Percentiles rank a stretch among this genome's conserved stretches.
Conservation (phyloP, 2,329 filamentous ascomycete species). For the Orbilia brochopaga region DNA sequence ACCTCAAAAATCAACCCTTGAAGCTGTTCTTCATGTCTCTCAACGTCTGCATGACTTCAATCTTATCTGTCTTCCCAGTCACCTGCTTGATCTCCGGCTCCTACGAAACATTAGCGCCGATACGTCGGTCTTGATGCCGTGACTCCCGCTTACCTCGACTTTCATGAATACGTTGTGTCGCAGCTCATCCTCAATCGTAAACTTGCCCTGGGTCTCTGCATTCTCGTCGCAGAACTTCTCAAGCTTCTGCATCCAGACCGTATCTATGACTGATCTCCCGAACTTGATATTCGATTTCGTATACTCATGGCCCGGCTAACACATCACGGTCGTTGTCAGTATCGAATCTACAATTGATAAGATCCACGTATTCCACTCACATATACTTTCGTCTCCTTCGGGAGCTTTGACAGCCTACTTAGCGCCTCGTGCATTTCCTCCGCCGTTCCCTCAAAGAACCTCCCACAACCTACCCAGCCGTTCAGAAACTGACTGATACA, state of each 20-base stretch:
- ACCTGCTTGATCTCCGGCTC: conserved; percentile 83
- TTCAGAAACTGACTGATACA: too few species aligned
- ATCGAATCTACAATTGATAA: neutral
- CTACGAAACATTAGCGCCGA: conserved; percentile 59
- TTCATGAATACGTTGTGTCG: conserved; percentile 97
- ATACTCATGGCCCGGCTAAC: conserved; percentile 77
- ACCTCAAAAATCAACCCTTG: conserved; percentile 14
- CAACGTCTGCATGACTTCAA: conserved; percentile 83
- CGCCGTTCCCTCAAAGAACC: conserved; percentile 91
- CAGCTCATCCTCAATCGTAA: conserved; percentile 97
- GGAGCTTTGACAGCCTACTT: conserved; percentile 80
- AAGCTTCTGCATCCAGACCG: conserved; percentile 76
- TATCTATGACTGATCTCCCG: conserved; percentile 74
- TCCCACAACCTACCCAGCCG: conserved; percentile 71
- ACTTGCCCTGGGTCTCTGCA: conserved; percentile 88
- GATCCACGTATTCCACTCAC: conserved; percentile 59
- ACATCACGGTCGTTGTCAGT: conserved; percentile 30
- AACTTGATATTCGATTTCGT: conserved; percentile 97
- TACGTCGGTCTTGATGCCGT: too few species aligned
- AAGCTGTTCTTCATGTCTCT: conserved; percentile 82
- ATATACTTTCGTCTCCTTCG: conserved; percentile 90
- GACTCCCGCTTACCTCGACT: conserved; percentile 67
- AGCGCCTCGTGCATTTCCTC: conserved; percentile 91
- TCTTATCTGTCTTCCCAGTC: conserved; percentile 78
- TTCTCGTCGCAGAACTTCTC: conserved; percentile 76